These are phyloP conservation scores for Pichia rugopelliculosa DNA, from an alignment of 805 yeast genomes.

Conservation along the genomic window DNA sequence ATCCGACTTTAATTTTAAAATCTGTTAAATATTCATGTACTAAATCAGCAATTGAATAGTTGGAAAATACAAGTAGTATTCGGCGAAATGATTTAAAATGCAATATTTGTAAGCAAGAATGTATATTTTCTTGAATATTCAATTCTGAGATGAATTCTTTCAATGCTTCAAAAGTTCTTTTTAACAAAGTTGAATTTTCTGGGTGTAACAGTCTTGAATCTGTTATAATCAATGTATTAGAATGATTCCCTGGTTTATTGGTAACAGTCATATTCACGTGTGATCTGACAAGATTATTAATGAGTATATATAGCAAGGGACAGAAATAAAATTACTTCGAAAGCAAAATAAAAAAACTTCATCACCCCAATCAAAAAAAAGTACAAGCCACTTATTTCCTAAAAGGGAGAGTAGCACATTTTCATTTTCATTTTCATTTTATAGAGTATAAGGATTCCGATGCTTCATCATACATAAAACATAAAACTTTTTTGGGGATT, in stretches of 20 bases:
- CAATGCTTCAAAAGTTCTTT: conserved; percentile 15
- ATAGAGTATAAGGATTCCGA: neutral
- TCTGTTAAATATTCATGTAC: conserved; percentile 13
- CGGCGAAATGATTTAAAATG: conserved; percentile 23
- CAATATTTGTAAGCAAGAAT: conserved; percentile 5
- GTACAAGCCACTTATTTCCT: neutral
- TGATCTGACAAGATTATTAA: too few relatives aligned
- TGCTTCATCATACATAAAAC: neutral
- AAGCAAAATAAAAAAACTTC: too few relatives aligned
- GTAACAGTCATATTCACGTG: neutral
- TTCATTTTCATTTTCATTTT: too few relatives aligned
- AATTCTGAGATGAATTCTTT: neutral
- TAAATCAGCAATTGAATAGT: conserved; percentile 11
- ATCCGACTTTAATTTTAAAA: conserved; percentile 18
- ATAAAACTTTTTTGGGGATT: too few relatives aligned
- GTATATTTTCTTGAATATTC: neutral
- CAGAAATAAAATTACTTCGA: too few relatives aligned
- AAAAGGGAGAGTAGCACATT: neutral
- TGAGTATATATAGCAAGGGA: neutral
- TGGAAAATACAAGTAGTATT: conserved; percentile 22
- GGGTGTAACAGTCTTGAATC: conserved; percentile 17
- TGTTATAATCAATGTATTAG: conserved; percentile 26
- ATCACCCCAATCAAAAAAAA: too few relatives aligned
- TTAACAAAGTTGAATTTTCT: conserved; percentile 14
- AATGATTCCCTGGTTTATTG: conserved; percentile 8